Percentiles rank a stretch among this genome's conserved stretches.
Evolutionary conservation across 345 rosid species (phyloP).

Genomic region (Clausena lansium): DNA sequence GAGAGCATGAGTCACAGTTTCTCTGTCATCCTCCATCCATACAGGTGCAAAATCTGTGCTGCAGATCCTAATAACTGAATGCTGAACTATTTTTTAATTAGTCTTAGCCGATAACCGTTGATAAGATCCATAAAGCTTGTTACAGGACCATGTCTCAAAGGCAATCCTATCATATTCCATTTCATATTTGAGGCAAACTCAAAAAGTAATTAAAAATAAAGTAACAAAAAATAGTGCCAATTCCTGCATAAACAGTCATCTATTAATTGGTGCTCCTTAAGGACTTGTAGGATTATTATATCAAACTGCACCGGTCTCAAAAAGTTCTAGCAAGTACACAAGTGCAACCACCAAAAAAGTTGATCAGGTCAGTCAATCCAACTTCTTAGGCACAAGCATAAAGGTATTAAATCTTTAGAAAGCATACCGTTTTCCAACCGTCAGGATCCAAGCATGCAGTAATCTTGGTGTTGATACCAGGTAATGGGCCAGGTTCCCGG

Average conservation of each 20-base stretch:
- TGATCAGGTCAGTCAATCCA: background rate
- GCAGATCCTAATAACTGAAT: background rate
- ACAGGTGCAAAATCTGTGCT: background rate
- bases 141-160: background rate
- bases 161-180: background rate
- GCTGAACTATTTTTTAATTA: background rate
- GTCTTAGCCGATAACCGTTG: background rate
- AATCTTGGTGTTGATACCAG: slow-evolving; percentile 92
- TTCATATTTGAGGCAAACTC: background rate
- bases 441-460: slow-evolving; percentile 97
- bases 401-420: slow-evolving; percentile 5
- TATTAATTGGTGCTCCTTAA: background rate
- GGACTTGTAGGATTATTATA: too few species aligned
- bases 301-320: background rate
- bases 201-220: background rate
- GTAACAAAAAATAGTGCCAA: background rate
- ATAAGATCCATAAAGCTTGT: background rate
- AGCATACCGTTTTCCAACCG: slow-evolving; percentile 93
- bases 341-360: background rate
- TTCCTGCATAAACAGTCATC: background rate
- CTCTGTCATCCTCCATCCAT: background rate
- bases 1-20: background rate
- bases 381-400: slow-evolving; percentile 12
- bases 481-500: slow-evolving; percentile 94
- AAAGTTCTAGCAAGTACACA: background rate